These are phyloP conservation scores for Vinca minor DNA, from an alignment of 257 asterid genomes.

Conservation along the genomic window DNA sequence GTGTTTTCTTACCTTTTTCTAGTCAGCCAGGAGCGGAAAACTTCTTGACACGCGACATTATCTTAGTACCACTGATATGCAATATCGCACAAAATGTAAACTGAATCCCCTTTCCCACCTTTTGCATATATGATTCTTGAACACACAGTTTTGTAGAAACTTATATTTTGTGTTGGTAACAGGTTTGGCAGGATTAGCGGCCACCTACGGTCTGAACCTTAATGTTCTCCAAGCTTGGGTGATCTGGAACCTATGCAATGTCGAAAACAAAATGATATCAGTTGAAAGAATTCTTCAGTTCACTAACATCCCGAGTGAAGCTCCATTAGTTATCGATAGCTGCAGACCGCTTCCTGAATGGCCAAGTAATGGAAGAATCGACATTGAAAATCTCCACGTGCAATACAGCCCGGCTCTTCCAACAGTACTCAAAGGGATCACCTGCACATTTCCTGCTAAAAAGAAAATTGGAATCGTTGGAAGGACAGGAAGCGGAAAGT, in stretches of 20 bases:
- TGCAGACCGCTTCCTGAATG: slow-evolving; percentile 47
- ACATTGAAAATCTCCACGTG: slow-evolving; percentile 51
- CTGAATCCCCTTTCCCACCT: neutral
- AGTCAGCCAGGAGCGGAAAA: neutral
- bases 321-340: slow-evolving; percentile 50
- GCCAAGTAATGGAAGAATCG: slow-evolving; percentile 62
- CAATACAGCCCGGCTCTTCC: slow-evolving; percentile 67
- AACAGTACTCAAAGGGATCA: slow-evolving; percentile 59
- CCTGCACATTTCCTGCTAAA: slow-evolving; percentile 51
- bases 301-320: slow-evolving; percentile 52
- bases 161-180: slow-evolving; percentile 11
- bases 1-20: neutral
- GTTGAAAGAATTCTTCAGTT: slow-evolving; percentile 76
- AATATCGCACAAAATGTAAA: no score
- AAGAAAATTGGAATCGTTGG: slow-evolving; percentile 75
- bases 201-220: slow-evolving; percentile 67
- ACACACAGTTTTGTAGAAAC: neutral
- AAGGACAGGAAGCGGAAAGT: slow-evolving; percentile 82
- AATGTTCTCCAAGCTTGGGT: slow-evolving; percentile 86
- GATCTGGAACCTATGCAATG: slow-evolving; percentile 84
- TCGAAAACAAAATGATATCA: slow-evolving; percentile 76
- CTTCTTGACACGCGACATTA: neutral
- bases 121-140: neutral
- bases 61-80: no score
- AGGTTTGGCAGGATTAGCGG: slow-evolving; percentile 86